These are phyloP conservation scores for Backusella tuberculispora DNA, from an alignment of 192 early-diverging fungal species.

Conservation along the genomic window DNA sequence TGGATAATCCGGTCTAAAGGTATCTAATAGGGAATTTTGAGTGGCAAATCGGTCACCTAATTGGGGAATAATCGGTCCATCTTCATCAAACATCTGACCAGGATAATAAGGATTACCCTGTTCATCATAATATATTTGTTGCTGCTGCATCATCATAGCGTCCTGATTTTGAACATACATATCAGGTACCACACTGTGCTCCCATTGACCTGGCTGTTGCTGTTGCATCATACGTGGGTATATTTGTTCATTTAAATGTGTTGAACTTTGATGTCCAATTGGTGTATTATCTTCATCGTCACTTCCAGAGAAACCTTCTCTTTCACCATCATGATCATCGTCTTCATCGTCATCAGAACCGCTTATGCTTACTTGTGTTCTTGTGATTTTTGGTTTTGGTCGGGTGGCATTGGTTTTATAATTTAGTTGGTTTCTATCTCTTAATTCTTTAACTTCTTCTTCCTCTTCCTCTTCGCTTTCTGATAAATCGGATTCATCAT, in stretches of 20 bases:
- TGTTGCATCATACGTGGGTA: not conserved
- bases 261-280: slow-evolving; percentile 2
- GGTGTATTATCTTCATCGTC: slow-evolving; percentile 14
- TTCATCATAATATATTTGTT: not conserved
- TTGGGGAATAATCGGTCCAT: slow-evolving; percentile 39
- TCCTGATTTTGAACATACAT: slow-evolving; percentile 14
- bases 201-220: slow-evolving; percentile 21
- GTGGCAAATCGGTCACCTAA: slow-evolving; percentile 42
- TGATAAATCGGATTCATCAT: not conserved
- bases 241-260: not conserved
- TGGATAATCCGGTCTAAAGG: slow-evolving; percentile 35
- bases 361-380: slow-evolving; percentile 23
- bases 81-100: slow-evolving; percentile 17
- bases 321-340: not conserved
- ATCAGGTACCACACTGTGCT: not conserved
- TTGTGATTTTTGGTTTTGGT: slow-evolving; percentile 23
- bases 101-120: slow-evolving; percentile 6
- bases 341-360: slow-evolving; percentile 21
- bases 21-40: slow-evolving; percentile 42
- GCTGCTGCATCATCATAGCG: slow-evolving; percentile 4
- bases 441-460: not conserved
- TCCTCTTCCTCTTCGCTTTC: slow-evolving; percentile 25
- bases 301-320: not conserved
- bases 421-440: not conserved
- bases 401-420: not conserved